Conservation (phyloP, 257 asterid genomes). For the Ligustrum vulgare region DNA sequence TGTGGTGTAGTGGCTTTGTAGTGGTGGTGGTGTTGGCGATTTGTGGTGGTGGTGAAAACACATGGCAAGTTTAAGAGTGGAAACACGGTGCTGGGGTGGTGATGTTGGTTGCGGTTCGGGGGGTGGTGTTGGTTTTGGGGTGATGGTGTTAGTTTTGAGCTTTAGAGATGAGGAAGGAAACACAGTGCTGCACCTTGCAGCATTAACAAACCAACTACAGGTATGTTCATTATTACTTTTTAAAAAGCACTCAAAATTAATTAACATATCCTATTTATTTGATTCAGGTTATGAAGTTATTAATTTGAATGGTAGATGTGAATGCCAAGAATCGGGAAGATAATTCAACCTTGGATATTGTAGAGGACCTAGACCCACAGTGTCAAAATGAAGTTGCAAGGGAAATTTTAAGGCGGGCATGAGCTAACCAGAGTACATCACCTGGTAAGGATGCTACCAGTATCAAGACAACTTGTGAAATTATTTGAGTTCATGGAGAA, state of each 20-base stretch:
- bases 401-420: neutral
- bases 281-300: neutral
- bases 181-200: constrained; percentile 2
- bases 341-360: neutral
- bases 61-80: too few species aligned
- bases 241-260: too few species aligned
- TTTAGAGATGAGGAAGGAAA: constrained; percentile 13
- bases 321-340: neutral
- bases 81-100: too few species aligned
- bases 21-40: too few species aligned
- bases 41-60: too few species aligned
- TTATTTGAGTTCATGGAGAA: neutral
- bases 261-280: too few species aligned
- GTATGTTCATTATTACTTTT: neutral
- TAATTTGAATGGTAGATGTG: neutral
- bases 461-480: too few species aligned
- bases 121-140: too few species aligned
- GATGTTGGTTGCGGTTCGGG: too few species aligned
- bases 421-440: neutral
- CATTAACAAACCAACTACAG: neutral
- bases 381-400: neutral
- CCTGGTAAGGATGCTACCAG: too few species aligned
- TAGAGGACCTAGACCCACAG: neutral
- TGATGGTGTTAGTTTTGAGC: neutral
- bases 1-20: too few species aligned